Conservation (phyloP, 1,139 yeast species). For the Protomyces arabidopsidicola region DNA sequence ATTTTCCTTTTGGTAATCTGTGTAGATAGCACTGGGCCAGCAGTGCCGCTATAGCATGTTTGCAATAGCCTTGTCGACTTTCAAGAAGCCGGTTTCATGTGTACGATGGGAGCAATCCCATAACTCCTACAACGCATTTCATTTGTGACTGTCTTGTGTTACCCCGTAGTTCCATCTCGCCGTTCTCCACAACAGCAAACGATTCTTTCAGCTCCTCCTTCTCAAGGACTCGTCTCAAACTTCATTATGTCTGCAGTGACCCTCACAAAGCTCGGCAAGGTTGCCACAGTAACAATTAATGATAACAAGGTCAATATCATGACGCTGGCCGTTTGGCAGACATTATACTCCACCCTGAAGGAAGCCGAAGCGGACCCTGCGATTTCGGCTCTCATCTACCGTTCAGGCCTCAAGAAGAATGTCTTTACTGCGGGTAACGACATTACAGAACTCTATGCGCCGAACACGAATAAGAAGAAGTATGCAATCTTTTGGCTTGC, state of each 20-base stretch:
- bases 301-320: slow-evolving; percentile 25
- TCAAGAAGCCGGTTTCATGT: too few relatives aligned
- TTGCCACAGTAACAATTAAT: slow-evolving; percentile 18
- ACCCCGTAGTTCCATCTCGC: too few relatives aligned
- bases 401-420: slow-evolving; percentile 22
- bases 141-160: too few relatives aligned
- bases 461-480: slow-evolving; percentile 8
- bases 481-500: slow-evolving; percentile 18
- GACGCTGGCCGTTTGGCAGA: slow-evolving; percentile 21
- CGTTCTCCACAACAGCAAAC: too few relatives aligned
- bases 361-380: slow-evolving; percentile 20
- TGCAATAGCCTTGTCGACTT: too few relatives aligned
- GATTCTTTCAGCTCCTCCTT: too few relatives aligned
- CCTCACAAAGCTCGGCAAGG: slow-evolving; percentile 6
- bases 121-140: too few relatives aligned
- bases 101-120: too few relatives aligned
- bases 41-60: too few relatives aligned
- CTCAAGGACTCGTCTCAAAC: too few relatives aligned
- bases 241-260: slow-evolving; percentile 10
- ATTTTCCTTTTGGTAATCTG: too few relatives aligned
- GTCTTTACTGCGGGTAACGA: slow-evolving; percentile 27
- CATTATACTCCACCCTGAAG: slow-evolving; percentile 6
- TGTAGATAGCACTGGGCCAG: too few relatives aligned
- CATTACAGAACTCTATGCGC: slow-evolving; percentile 24
- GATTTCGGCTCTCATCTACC: slow-evolving; percentile 16